These are phyloP conservation scores for Erysimum cheiranthoides DNA, from an alignment of 345 rosid species.

Conservation along the genomic window DNA sequence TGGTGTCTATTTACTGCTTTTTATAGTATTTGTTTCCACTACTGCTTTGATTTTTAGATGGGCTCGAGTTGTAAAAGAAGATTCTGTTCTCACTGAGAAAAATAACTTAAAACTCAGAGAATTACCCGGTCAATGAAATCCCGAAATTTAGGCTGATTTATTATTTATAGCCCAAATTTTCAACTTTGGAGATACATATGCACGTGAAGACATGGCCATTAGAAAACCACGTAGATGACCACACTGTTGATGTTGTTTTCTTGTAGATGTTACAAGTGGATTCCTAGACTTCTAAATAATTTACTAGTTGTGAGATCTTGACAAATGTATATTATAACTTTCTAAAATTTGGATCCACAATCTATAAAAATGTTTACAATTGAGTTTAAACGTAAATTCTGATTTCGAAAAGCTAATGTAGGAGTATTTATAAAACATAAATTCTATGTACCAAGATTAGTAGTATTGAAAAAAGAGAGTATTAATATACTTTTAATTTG, in stretches of 20 bases:
- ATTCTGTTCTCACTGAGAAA: conserved; percentile 41
- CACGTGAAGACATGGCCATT: conserved; percentile 26
- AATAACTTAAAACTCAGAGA: neutral
- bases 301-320: conserved; percentile 1
- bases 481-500: neutral
- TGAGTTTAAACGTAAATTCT: neutral
- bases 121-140: conserved; percentile 14
- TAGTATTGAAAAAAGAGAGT: neutral
- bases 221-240: conserved; percentile 23
- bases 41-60: conserved; percentile 23
- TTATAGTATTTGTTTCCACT: neutral
- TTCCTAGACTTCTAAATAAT: conserved; percentile 19
- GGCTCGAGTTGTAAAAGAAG: conserved; percentile 38
- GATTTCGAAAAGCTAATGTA: neutral
- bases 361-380: neutral
- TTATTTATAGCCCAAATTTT: neutral
- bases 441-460: neutral
- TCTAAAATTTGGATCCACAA: neutral
- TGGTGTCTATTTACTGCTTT: conserved; percentile 37
- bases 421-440: conserved; percentile 6
- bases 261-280: conserved; percentile 32
- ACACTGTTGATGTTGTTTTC: conserved; percentile 27
- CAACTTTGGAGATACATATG: neutral
- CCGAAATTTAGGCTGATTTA: conserved; percentile 5
- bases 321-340: neutral